Percentiles rank a stretch among this genome's conserved stretches.
phyloP scores from a whole-genome alignment of 2,329 filamentous ascomycete genomes.

The Clonostachys chloroleuca region DNA sequence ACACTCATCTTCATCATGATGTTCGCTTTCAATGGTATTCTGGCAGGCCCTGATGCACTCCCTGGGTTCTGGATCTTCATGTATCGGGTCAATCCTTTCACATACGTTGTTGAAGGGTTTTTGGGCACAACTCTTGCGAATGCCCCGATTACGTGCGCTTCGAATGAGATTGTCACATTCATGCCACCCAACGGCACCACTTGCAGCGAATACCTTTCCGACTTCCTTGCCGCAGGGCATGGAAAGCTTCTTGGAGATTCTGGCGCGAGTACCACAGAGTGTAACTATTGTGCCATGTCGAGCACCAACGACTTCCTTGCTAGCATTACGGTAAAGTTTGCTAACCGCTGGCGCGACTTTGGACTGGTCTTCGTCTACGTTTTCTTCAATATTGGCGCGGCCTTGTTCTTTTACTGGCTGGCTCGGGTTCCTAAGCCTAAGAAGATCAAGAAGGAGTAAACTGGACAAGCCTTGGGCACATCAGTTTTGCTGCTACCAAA shows the following conservation, averaged over 20 bases:
- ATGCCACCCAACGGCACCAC: conserved; percentile 47
- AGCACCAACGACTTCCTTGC: conserved; percentile 33
- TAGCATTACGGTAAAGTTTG: conserved; percentile 35
- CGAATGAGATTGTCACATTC: conserved; percentile 63
- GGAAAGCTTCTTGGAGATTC: conserved; percentile 56
- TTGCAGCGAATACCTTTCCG: conserved; percentile 54
- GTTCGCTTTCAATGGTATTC: conserved; percentile 61
- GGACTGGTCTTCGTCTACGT: conserved; percentile 52
- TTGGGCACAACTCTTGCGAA: conserved; percentile 19
- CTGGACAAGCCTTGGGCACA: too few relatives aligned
- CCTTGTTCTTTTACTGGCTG: conserved; percentile 46
- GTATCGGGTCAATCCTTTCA: conserved; percentile 60
- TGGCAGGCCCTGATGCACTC: conserved; percentile 52
- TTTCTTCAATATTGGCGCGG: conserved; percentile 43
- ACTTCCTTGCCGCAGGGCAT: conserved; percentile 30
- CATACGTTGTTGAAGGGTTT: conserved; percentile 18
- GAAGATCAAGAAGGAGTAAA: background rate
- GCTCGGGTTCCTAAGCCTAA: conserved; percentile 28
- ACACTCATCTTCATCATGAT: conserved; percentile 64
- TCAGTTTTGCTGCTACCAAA: too few relatives aligned
- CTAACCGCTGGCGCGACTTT: conserved; percentile 50
- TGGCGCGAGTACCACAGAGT: conserved; percentile 61
- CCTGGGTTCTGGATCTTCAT: conserved; percentile 72
- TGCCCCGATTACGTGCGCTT: conserved; percentile 41
- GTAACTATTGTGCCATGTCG: conserved; percentile 38